Conservation (phyloP, 805 yeast genomes). For the Candida bentonensis region DNA sequence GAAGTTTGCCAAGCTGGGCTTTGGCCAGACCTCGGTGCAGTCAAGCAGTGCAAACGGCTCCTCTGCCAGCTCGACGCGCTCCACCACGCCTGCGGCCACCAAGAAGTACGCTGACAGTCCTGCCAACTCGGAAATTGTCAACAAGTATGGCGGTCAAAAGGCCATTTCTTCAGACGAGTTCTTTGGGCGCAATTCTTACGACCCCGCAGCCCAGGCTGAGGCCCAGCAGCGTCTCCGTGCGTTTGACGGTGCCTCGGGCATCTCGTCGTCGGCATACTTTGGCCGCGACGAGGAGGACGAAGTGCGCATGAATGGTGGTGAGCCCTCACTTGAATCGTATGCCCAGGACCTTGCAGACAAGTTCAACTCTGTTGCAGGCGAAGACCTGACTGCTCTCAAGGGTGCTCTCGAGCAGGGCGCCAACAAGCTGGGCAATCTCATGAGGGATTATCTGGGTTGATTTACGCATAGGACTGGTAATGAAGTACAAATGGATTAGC, state of each 20-base stretch:
- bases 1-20: constrained; percentile 64
- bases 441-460: constrained; percentile 68
- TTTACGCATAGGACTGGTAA: no score
- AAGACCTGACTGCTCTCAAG: constrained; percentile 77
- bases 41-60: constrained; percentile 22
- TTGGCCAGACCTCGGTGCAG: constrained; percentile 55
- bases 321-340: constrained; percentile 32
- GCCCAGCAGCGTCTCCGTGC: constrained; percentile 70
- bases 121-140: constrained; percentile 17
- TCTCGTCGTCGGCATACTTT: constrained; percentile 84
- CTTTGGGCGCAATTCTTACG: constrained; percentile 80
- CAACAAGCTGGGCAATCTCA: constrained; percentile 65
- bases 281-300: constrained; percentile 59
- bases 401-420: constrained; percentile 94
- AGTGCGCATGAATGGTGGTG: background rate
- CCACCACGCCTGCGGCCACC: constrained; percentile 12
- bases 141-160: constrained; percentile 75
- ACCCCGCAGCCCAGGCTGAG: constrained; percentile 61
- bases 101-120: constrained; percentile 17
- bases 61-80: constrained; percentile 23
- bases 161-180: constrained; percentile 92
- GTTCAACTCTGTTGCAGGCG: constrained; percentile 64
- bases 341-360: constrained; percentile 54
- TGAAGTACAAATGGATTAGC: background rate
- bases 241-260: constrained; percentile 76